Evolutionary conservation across 345 rosid genomes (phyloP).

Genomic region (Capsella bursapastoris): DNA sequence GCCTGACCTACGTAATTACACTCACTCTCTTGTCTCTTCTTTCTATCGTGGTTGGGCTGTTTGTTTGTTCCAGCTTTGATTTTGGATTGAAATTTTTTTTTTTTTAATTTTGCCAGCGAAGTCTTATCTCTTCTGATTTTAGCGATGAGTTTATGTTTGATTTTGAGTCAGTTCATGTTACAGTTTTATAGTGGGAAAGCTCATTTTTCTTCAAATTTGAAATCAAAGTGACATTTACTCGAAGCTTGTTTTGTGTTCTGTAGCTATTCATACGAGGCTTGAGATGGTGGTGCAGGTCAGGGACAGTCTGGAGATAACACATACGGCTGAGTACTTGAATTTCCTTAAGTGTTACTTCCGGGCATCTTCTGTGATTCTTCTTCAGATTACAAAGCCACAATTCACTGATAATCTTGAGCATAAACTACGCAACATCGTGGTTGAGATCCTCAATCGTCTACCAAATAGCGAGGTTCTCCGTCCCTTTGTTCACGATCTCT

Average conservation of each 20-base stretch:
- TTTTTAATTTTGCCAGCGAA: not conserved
- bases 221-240: not conserved
- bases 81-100: not conserved
- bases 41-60: not conserved
- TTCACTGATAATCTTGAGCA: conserved; percentile 82
- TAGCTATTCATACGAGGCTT: conserved; percentile 80
- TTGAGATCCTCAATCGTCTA: conserved; percentile 89
- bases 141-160: not conserved
- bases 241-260: conserved; percentile 35
- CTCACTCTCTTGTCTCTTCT: conserved; percentile 9
- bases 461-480: conserved; percentile 99
- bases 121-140: not conserved
- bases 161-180: conserved; percentile 6
- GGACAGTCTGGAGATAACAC: conserved; percentile 93
- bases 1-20: conserved; percentile 65
- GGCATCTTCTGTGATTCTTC: conserved; percentile 76
- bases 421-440: conserved; percentile 82
- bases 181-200: not conserved
- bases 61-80: conserved; percentile 15
- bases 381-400: conserved; percentile 87
- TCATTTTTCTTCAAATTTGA: not conserved
- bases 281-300: conserved; percentile 89
- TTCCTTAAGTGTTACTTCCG: conserved; percentile 89
- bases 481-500: conserved; percentile 94
- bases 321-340: conserved; percentile 89